Evolutionary conservation across 1,139 yeast species (phyloP).

Genomic region (Suhomyces panamericanus): DNA sequence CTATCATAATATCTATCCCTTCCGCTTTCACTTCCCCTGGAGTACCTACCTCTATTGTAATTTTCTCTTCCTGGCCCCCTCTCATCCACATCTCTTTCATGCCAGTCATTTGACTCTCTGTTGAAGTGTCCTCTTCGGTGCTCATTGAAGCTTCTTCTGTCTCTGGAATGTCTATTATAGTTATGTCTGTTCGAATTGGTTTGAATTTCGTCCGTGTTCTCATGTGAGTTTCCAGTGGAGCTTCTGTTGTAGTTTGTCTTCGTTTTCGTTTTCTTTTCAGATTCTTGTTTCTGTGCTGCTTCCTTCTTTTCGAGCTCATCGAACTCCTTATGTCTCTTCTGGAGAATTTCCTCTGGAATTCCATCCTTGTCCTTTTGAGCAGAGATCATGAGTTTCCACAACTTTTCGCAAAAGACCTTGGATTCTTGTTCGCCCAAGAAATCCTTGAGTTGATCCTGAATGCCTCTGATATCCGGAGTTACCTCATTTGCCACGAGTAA

Average conservation of each 20-base stretch:
- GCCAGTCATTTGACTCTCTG: neutral
- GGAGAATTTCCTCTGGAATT: conserved; percentile 35
- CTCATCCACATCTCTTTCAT: neutral
- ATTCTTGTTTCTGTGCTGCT: neutral
- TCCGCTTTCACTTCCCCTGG: neutral
- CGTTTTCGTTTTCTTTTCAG: neutral
- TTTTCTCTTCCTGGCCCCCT: no score
- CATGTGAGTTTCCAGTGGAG: neutral
- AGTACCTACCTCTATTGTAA: neutral
- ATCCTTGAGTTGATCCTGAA: conserved; percentile 39
- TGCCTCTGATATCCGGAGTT: conserved; percentile 34
- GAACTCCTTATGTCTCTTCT: conserved; percentile 17
- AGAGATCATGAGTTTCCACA: conserved; percentile 42
- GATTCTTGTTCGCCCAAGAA: conserved; percentile 42
- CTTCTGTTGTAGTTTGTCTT: conserved; percentile 32
- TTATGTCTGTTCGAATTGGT: neutral
- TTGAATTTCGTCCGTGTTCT: neutral
- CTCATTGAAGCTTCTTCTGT: no score
- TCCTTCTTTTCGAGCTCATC: conserved; percentile 5
- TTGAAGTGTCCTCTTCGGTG: neutral
- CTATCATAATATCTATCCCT: neutral
- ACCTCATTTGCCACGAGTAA: conserved; percentile 25
- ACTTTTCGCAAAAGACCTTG: conserved; percentile 31
- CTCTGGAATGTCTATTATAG: neutral
- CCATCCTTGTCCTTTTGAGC: conserved; percentile 45